Conservation (phyloP, 2,329 filamentous ascomycete genomes). For the Sporothrix pseudoabietina region DNA sequence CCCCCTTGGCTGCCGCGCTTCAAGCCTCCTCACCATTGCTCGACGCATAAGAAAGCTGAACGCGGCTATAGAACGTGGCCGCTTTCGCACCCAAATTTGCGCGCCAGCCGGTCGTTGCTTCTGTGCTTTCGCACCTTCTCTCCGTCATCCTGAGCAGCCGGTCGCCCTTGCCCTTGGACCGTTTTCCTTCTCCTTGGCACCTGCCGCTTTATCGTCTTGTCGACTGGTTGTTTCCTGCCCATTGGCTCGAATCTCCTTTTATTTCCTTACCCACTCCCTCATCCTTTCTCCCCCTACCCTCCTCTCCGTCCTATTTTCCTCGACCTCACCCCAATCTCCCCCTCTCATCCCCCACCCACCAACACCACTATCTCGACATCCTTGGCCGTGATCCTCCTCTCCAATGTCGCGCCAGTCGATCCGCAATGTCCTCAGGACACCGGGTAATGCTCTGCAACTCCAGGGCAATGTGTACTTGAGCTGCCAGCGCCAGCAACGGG, state of each 20-base stretch:
- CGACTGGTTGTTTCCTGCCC: background rate
- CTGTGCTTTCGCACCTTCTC: background rate
- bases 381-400: background rate
- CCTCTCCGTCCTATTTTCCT: background rate
- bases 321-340: background rate
- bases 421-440: slow-evolving; percentile 31
- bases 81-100: slow-evolving; percentile 17
- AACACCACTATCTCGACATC: background rate
- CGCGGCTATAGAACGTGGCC: slow-evolving; percentile 25
- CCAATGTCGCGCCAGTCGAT: slow-evolving; percentile 34
- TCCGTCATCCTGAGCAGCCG: background rate
- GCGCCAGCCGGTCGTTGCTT: slow-evolving; percentile 17
- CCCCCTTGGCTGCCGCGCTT: slow-evolving; percentile 14
- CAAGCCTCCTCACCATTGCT: slow-evolving; percentile 17
- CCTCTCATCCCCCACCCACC: background rate
- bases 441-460: slow-evolving; percentile 18
- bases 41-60: slow-evolving; percentile 28
- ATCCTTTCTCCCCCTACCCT: background rate
- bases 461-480: slow-evolving; percentile 9
- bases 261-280: background rate
- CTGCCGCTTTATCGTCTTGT: background rate
- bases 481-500: background rate
- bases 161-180: slow-evolving; percentile 2
- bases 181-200: background rate
- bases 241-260: slow-evolving; percentile 16